Evolutionary conservation across 495 filamentous ascomycete genomes (phyloP).

Genomic region (Aspergillus bridgeri): DNA sequence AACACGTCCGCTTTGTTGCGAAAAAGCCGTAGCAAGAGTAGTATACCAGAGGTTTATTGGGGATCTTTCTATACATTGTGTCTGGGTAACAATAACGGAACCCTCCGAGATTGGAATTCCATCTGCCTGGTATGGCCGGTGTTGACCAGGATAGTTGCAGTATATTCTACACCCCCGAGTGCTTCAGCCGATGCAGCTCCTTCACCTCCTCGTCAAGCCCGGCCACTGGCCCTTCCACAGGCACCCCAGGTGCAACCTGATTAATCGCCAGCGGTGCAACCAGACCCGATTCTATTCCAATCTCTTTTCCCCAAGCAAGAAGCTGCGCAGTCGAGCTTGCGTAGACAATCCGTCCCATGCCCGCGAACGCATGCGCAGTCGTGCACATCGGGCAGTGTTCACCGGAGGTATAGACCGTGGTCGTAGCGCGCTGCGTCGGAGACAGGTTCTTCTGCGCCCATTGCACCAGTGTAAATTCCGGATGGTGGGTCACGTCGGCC

Average conservation of each 20-base stretch:
- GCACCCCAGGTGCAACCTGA: slow-evolving; percentile 12
- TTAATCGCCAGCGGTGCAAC: slow-evolving; percentile 12
- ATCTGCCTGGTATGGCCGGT: too few species aligned
- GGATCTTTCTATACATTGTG: too few species aligned
- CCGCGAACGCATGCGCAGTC: slow-evolving; percentile 26
- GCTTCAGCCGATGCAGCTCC: slow-evolving; percentile 19
- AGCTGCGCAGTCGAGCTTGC: slow-evolving; percentile 18
- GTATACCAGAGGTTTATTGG: too few species aligned
- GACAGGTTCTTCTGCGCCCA: slow-evolving; percentile 23
- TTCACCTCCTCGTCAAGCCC: slow-evolving; percentile 12
- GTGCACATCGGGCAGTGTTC: slow-evolving; percentile 38
- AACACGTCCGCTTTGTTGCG: too few species aligned
- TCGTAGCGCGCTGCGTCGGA: slow-evolving; percentile 18
- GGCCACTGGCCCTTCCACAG: slow-evolving; percentile 15
- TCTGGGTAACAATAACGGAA: too few species aligned
- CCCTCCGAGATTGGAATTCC: too few species aligned
- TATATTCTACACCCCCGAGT: not conserved
- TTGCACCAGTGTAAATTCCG: slow-evolving; percentile 15
- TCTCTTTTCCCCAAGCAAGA: slow-evolving; percentile 11
- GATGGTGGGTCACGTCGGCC: slow-evolving; percentile 15
- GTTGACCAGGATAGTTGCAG: too few species aligned
- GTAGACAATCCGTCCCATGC: slow-evolving; percentile 29
- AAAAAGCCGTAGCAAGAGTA: too few species aligned
- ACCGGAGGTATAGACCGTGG: slow-evolving; percentile 32
- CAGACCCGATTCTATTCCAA: slow-evolving; percentile 5